Percentiles rank a stretch among this genome's conserved stretches.
Evolutionary conservation across 129 eudicot species (phyloP).

Genomic region (Escallonia herrerae): DNA sequence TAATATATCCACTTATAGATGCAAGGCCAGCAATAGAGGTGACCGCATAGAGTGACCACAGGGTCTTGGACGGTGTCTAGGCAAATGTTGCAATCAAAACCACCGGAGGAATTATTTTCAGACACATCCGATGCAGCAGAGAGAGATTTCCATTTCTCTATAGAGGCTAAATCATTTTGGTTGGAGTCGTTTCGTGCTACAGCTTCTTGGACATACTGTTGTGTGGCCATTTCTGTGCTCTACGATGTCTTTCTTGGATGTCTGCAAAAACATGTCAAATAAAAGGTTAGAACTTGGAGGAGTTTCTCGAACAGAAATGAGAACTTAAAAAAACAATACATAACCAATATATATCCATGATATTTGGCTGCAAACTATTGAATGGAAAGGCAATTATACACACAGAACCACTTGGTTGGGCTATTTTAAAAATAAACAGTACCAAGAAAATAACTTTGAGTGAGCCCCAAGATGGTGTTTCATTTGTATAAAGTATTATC

Average conservation of each 20-base stretch:
- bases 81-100: constrained; percentile 84
- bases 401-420: no score
- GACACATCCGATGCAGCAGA: constrained; percentile 22
- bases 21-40: constrained; percentile 95
- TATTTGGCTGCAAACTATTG: no score
- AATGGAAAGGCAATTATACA: no score
- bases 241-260: not conserved
- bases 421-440: no score
- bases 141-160: constrained; percentile 37
- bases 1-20: constrained; percentile 78
- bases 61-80: constrained; percentile 72
- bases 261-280: constrained; percentile 3
- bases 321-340: not conserved
- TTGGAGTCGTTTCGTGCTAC: constrained; percentile 11
- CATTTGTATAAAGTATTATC: no score
- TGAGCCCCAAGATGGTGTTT: no score
- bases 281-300: not conserved
- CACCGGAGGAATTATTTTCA: constrained; percentile 31
- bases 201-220: constrained; percentile 37
- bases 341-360: no score
- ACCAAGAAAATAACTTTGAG: no score
- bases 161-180: constrained; percentile 24
- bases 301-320: not conserved
- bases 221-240: constrained; percentile 26
- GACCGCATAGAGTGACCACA: constrained; percentile 86